Conservation (phyloP, 192 early-diverging fungal species). For the Pilaira anomala region DNA sequence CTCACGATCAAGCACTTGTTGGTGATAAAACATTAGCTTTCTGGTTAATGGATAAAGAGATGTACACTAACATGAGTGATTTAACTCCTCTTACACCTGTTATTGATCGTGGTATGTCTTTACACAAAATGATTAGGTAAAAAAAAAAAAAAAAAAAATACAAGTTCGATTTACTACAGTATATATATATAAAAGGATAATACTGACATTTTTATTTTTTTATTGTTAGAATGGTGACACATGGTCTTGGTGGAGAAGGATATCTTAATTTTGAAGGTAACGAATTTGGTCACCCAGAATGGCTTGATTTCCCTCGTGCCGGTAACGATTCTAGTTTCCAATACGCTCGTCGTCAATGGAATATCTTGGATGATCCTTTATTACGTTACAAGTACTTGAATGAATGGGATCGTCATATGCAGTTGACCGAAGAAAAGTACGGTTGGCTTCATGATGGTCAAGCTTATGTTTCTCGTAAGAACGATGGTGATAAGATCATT, state of each 20-base stretch:
- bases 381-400: conserved; percentile 93
- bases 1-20: conserved; percentile 96
- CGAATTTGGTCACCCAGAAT: conserved; percentile 99
- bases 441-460: conserved; percentile 68
- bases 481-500: conserved; percentile 91
- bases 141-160: neutral
- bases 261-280: conserved; percentile 98
- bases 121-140: conserved; percentile 96
- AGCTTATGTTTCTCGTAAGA: conserved; percentile 82
- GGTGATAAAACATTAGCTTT: conserved; percentile 98
- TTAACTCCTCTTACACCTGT: conserved; percentile 76
- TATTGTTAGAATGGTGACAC: conserved; percentile 68
- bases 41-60: conserved; percentile 99
- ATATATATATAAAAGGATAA: neutral
- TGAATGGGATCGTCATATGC: conserved; percentile 86
- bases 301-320: conserved; percentile 96
- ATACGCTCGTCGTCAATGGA: conserved; percentile 94
- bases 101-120: conserved; percentile 89
- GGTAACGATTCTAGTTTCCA: conserved; percentile 91
- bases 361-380: conserved; percentile 82
- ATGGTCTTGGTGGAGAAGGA: conserved; percentile 90
- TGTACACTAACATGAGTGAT: conserved; percentile 95
- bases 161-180: too few species aligned
- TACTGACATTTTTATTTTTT: neutral
- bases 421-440: conserved; percentile 66